Evolutionary conservation across 1,139 yeast species (phyloP).

Genomic region (Pichia cactophila): DNA sequence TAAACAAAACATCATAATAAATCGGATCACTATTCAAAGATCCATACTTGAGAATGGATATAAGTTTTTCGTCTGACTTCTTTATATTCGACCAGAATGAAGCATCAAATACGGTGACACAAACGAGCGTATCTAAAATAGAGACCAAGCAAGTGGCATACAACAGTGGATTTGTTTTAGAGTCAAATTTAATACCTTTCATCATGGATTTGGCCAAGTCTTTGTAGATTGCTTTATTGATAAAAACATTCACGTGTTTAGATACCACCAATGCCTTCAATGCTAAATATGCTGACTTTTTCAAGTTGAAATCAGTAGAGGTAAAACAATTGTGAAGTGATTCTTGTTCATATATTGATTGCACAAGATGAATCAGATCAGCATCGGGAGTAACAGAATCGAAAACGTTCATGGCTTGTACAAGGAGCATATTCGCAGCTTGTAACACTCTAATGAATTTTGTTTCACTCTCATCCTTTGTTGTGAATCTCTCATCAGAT

Average conservation of each 20-base stretch:
- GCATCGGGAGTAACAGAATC: constrained; percentile 19
- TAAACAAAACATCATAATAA: constrained; percentile 34
- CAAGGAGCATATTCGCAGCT: constrained; percentile 45
- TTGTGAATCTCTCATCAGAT: constrained; percentile 68
- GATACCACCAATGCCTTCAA: constrained; percentile 25
- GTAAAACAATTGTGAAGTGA: constrained; percentile 38
- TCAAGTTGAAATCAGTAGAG: constrained; percentile 37
- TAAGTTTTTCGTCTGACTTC: constrained; percentile 37
- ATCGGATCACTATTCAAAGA: constrained; percentile 44
- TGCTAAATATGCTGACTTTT: constrained; percentile 37
- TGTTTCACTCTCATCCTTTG: constrained; percentile 58
- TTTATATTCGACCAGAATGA: constrained; percentile 43
- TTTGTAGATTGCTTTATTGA: constrained; percentile 35
- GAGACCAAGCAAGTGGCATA: constrained; percentile 41
- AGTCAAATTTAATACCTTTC: constrained; percentile 40
- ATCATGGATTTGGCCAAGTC: constrained; percentile 41
- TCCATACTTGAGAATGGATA: constrained; percentile 43
- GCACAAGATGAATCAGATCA: constrained; percentile 15
- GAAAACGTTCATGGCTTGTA: constrained; percentile 12
- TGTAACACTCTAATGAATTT: constrained; percentile 58
- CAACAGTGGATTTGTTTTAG: constrained; percentile 30
- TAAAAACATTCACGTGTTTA: constrained; percentile 11
- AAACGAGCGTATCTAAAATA: constrained; percentile 40
- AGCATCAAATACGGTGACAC: constrained; percentile 34
- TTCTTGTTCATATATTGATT: constrained; percentile 33